Conservation (phyloP, 345 rosid genomes). For the Citropsis articulata region DNA sequence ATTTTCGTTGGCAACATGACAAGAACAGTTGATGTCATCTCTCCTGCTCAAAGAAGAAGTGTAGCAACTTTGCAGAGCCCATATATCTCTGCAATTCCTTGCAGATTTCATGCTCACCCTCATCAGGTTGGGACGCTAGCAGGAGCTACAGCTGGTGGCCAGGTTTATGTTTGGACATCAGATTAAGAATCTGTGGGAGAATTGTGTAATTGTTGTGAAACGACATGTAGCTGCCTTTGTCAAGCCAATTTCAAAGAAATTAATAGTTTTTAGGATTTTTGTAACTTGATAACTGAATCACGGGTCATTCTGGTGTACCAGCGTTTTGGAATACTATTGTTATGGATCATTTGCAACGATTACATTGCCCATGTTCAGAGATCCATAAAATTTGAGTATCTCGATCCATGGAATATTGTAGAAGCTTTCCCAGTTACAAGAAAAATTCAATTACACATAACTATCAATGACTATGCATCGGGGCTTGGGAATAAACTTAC, state of each 20-base stretch:
- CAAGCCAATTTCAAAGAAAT: neutral
- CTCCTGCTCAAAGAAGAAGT: slow-evolving; percentile 26
- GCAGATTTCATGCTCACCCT: slow-evolving; percentile 73
- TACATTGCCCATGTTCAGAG: neutral
- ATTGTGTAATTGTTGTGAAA: neutral
- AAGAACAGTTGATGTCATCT: slow-evolving; percentile 67
- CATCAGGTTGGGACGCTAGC: slow-evolving; percentile 60
- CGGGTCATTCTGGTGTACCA: too few relatives aligned
- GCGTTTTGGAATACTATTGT: neutral
- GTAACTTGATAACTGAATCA: neutral
- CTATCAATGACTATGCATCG: neutral
- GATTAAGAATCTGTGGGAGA: slow-evolving; percentile 10
- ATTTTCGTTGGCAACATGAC: slow-evolving; percentile 60
- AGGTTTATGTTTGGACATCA: slow-evolving; percentile 67
- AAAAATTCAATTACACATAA: too few relatives aligned
- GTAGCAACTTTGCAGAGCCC: slow-evolving; percentile 45
- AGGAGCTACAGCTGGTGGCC: slow-evolving; percentile 68
- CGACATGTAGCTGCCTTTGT: neutral
- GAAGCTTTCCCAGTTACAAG: neutral
- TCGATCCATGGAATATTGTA: neutral
- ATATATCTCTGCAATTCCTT: slow-evolving; percentile 54
- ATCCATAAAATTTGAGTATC: neutral
- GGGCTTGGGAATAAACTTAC: too few relatives aligned
- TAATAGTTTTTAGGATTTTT: neutral
- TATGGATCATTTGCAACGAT: neutral